A percentile compares a stretch with the other conserved stretches of the same genome.
Conservation (phyloP, 2,329 filamentous ascomycete genomes). For the Metarhizium brunneum region DNA sequence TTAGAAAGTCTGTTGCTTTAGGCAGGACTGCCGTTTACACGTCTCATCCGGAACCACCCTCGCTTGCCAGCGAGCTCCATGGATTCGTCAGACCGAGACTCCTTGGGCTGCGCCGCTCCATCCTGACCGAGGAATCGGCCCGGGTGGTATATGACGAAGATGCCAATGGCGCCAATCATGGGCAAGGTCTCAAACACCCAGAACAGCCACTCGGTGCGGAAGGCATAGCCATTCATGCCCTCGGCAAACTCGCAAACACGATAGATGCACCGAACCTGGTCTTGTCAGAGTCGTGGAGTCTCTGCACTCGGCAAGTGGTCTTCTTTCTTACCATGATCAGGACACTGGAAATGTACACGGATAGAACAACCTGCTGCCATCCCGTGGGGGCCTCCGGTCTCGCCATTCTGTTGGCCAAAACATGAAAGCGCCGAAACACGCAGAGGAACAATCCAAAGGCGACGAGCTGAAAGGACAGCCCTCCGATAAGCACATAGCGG, state of each 20-base stretch:
- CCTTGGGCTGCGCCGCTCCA: conserved; percentile 4
- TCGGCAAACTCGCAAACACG: conserved; percentile 43
- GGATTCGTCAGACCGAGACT: neutral
- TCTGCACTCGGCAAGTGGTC: too few species aligned
- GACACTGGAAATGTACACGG: conserved; percentile 33
- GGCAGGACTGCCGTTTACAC: neutral
- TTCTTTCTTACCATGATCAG: conserved; percentile 32
- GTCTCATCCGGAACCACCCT: neutral
- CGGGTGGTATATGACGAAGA: conserved; percentile 42
- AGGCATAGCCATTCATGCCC: conserved; percentile 39
- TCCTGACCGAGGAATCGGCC: conserved; percentile 24
- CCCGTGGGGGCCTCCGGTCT: conserved; percentile 19
- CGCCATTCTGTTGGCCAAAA: conserved; percentile 14
- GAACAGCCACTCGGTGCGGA: conserved; percentile 42
- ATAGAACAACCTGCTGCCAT: conserved; percentile 28
- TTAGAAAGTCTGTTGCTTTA: neutral
- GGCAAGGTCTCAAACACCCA: conserved; percentile 42
- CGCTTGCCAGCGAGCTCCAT: conserved; percentile 6
- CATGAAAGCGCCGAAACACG: conserved; percentile 29
- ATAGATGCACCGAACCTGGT: conserved; percentile 40
- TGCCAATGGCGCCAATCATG: conserved; percentile 35
- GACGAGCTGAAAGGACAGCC: conserved; percentile 29
- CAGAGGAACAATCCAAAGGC: conserved; percentile 31
- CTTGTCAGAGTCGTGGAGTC: neutral
- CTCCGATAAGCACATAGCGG: conserved; percentile 30